phyloP scores from a whole-genome alignment of 2,329 filamentous ascomycete genomes.

The Aspergillus latus region DNA sequence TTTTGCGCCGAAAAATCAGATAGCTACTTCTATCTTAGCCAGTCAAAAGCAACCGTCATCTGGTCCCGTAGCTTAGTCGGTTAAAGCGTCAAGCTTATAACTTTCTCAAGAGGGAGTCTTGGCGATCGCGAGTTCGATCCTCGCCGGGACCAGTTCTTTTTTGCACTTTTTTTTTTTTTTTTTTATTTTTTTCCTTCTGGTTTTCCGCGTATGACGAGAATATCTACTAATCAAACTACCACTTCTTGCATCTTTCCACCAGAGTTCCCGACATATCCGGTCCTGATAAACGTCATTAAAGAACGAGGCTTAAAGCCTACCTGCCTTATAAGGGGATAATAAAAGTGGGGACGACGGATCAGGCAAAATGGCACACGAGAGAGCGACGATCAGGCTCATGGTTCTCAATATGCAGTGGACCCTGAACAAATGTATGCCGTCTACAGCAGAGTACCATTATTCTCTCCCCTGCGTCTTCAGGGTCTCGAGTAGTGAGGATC shows the following conservation, averaged over 20 bases:
- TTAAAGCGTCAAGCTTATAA: conserved; percentile 17
- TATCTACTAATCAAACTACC: too few species aligned
- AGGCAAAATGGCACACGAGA: conserved; percentile 23
- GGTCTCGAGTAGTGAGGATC: too few species aligned
- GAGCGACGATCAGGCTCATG: conserved; percentile 1
- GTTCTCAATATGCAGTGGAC: background rate
- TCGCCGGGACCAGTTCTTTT: conserved; percentile 14
- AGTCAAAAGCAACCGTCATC: background rate
- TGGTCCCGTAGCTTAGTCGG: conserved; percentile 16
- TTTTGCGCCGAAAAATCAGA: too few species aligned
- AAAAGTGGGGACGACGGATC: background rate
- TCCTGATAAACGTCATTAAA: too few species aligned
- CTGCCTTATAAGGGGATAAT: background rate
- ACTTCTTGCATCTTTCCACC: too few species aligned
- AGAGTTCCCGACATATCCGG: too few species aligned
- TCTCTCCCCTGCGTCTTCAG: too few species aligned
- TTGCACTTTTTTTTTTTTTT: background rate
- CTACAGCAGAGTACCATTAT: too few species aligned
- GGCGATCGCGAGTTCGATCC: conserved; percentile 17
- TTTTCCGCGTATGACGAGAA: background rate
- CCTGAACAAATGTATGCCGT: background rate
- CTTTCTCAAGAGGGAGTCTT: conserved; percentile 15
- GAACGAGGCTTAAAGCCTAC: background rate
- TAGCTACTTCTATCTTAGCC: too few species aligned
- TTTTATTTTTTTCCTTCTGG: too few species aligned